phyloP scores from a whole-genome alignment of 1,139 yeast species.

The Geotrichum reessii region DNA sequence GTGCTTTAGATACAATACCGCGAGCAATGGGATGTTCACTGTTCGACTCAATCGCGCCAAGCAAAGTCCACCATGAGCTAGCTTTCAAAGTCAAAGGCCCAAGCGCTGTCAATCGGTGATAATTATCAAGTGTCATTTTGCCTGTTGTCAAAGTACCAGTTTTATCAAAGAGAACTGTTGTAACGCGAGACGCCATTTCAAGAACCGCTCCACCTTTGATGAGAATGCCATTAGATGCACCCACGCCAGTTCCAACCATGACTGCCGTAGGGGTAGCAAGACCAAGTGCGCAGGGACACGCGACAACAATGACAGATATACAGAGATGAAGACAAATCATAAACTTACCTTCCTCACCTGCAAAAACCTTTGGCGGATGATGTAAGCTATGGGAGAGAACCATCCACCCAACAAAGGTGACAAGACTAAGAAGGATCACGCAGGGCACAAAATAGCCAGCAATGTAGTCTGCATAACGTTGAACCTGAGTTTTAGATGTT shows the following conservation, averaged over 20 bases:
- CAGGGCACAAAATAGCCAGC: conserved; percentile 85
- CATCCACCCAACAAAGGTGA: conserved; percentile 71
- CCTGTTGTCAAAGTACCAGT: conserved; percentile 95
- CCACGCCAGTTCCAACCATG: conserved; percentile 97
- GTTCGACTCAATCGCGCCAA: conserved; percentile 58
- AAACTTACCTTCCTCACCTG: conserved; percentile 50
- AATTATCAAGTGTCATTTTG: conserved; percentile 52
- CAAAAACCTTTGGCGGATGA: conserved; percentile 53
- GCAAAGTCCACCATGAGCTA: conserved; percentile 50
- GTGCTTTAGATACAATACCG: conserved; percentile 49
- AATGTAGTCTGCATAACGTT: conserved; percentile 75
- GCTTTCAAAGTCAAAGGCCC: conserved; percentile 15
- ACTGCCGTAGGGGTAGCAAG: conserved; percentile 97
- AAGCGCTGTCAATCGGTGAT: conserved; percentile 9
- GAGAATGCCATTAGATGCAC: conserved; percentile 82
- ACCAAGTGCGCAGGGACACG: conserved; percentile 97
- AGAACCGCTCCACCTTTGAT: conserved; percentile 91
- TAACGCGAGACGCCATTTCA: conserved; percentile 63
- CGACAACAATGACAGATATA: conserved; percentile 93
- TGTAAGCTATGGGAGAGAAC: conserved; percentile 39
- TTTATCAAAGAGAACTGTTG: conserved; percentile 79
- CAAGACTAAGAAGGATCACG: conserved; percentile 54
- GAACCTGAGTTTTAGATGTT: conserved; percentile 82
- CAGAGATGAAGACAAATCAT: conserved; percentile 72
- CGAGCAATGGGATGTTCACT: conserved; percentile 88